Conservation (phyloP, 2,329 filamentous ascomycete genomes). For the Ceratocystis lukuohia region DNA sequence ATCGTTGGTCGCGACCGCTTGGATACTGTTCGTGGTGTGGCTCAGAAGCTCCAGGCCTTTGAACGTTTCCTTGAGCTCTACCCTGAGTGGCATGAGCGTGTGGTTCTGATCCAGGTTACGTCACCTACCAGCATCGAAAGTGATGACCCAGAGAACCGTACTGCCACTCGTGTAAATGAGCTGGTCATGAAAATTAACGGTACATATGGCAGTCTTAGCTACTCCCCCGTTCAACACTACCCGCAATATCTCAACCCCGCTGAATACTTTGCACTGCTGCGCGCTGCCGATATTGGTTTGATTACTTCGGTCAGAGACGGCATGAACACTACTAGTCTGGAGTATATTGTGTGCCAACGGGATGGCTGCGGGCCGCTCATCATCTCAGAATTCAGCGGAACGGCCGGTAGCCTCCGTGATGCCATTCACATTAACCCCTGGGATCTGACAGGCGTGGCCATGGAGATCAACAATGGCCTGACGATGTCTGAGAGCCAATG, state of each 20-base stretch:
- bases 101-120: conserved; percentile 89
- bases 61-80: conserved; percentile 82
- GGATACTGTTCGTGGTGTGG: conserved; percentile 81
- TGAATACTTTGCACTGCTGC: conserved; percentile 89
- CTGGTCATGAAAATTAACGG: conserved; percentile 87
- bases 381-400: conserved; percentile 91
- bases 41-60: conserved; percentile 92
- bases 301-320: conserved; percentile 94
- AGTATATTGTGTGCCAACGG: conserved; percentile 87
- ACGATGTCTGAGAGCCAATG: conserved; percentile 58
- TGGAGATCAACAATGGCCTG: conserved; percentile 68
- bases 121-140: conserved; percentile 72
- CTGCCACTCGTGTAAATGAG: conserved; percentile 79
- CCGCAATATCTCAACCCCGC: conserved; percentile 80
- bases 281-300: conserved; percentile 77
- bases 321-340: conserved; percentile 94
- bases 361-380: conserved; percentile 79
- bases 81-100: conserved; percentile 82
- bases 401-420: conserved; percentile 68
- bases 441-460: conserved; percentile 74
- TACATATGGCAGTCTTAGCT: conserved; percentile 72
- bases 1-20: conserved; percentile 91
- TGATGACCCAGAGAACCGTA: conserved; percentile 64
- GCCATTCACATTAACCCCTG: conserved; percentile 96
- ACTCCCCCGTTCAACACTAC: conserved; percentile 86